Evolutionary conservation across 441 rosid genomes (phyloP), one percentile per base, ranked within the genome.

Genomic region (Theobroma grandiflorum): DNA sequence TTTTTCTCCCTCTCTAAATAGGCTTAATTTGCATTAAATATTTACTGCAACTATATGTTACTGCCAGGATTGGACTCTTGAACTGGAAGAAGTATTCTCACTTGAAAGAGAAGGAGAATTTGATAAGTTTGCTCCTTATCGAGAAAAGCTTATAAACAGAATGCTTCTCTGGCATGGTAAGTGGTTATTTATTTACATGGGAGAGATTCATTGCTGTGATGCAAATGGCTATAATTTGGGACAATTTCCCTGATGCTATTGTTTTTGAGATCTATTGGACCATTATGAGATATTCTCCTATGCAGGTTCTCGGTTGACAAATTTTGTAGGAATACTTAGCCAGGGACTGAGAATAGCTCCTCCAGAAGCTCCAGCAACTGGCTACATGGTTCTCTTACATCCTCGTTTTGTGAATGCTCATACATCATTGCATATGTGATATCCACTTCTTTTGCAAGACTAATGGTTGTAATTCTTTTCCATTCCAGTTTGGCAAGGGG

Each of bases 321-420:
- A 97, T 87, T 97, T 92, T 86, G 97, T 97, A 45, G 99, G 99
- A 79, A 97, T 97, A 86, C 94, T 97, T 81, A 95, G 93, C 87
- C 98, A 95, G 90, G 99, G 98, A 53, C 91, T 97, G 76, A 90
- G 99, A 89, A 95, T 97, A 83, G 99, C 98, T 69, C 99, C 98
- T 78, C 98, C 98, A 14, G 99, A 97, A 92, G 99, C 98, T 84
- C 99, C 99, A 53, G 94, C 98, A 62, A 94, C 99, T 78, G 98
- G 99, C 73, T 97, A 95, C 88, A 97, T 97, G 99, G 99, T 97
- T 82, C 80, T 72, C 77, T 57, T 52, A 52, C 59, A 64, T 31
- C 2, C 66, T 31, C 80, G 57, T 38, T 68, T 37, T 33, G 6
- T 50, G 55, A 8, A 9, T 45, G 3, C 57, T 15, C 4, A 2